These are phyloP conservation scores for Corymbia citriodora DNA, from an alignment of 441 rosid species.

Conservation along the genomic window DNA sequence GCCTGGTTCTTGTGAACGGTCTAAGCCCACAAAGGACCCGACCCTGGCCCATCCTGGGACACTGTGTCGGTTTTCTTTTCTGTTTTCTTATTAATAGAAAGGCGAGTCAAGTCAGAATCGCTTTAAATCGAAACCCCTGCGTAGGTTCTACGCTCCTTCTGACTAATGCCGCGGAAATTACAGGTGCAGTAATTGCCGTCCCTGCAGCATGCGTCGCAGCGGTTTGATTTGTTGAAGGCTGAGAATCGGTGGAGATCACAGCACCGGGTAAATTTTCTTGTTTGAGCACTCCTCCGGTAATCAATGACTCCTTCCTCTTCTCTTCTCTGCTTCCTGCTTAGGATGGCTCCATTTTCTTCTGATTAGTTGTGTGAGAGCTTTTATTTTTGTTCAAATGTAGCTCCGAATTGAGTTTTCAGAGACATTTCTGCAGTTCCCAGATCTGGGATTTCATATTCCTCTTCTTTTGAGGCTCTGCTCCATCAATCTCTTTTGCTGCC, in stretches of 20 bases:
- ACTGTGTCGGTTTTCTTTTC: background rate
- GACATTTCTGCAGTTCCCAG: background rate
- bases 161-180: background rate
- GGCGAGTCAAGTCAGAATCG: background rate
- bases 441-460: background rate
- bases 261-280: background rate
- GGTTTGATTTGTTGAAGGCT: background rate
- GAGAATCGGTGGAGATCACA: background rate
- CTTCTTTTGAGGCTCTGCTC: background rate
- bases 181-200: background rate
- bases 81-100: background rate
- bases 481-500: background rate
- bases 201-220: background rate
- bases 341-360: background rate
- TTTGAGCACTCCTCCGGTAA: background rate
- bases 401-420: background rate
- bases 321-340: background rate
- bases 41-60: background rate
- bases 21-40: background rate
- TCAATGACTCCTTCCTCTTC: fast-evolving
- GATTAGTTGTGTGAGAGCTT: background rate
- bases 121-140: background rate
- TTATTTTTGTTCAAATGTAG: background rate
- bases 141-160: background rate
- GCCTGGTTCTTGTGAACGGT: background rate